Evolutionary conservation across 805 yeast species (phyloP), one percentile per base, ranked within the genome.

Genomic region (Citeromyces matritensis): DNA sequence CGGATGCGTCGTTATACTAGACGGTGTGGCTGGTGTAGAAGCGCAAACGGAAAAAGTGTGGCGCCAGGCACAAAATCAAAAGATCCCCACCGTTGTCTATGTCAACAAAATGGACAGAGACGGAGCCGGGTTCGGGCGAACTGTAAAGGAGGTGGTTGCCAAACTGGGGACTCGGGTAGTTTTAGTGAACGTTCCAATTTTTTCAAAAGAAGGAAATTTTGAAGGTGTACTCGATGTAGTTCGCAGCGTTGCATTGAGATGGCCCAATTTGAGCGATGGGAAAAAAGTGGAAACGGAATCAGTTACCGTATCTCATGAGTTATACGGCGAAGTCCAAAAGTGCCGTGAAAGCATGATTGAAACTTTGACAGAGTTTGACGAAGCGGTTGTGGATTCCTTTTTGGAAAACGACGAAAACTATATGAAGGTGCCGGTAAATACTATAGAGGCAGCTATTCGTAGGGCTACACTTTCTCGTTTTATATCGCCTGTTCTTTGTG

Each of bases 31-130:
- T 2, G 98, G 98, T 9, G 98, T 91, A 1, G 98, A 91, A 49
- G 91, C 97, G 0, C 97, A 91, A 52, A 88, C 98, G 0, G 96
- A 86, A 48, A 88, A 85, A 46, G 97, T 91, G 3, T 91, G 97
- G 96, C 70, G 67, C 39, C 95, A 86, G 51, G 86, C 95, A 1
- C 58, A 57, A 13, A 66, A 65, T 11, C 53, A 75, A 41, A 51
- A 52, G 3, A 73, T 91, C 24, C 97, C 98, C 0, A 65, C 71
- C 31, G 58, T 91, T 9, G 74, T 83, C 9, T 91, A 73, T 48
- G 69, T 91, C 23, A 91, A 91, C 52, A 91, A 91, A 51, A 86
- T 91, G 97, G 98, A 91, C 55, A 65, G 97, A 37, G 79, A 75
- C 10, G 98, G 98, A 13, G 95, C 97, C 1, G 95, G 96, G 0